Evolutionary conservation across 139 green algal species (phyloP), one percentile per base, ranked within the genome.

Genomic region (Pycnococcus provasolii): DNA sequence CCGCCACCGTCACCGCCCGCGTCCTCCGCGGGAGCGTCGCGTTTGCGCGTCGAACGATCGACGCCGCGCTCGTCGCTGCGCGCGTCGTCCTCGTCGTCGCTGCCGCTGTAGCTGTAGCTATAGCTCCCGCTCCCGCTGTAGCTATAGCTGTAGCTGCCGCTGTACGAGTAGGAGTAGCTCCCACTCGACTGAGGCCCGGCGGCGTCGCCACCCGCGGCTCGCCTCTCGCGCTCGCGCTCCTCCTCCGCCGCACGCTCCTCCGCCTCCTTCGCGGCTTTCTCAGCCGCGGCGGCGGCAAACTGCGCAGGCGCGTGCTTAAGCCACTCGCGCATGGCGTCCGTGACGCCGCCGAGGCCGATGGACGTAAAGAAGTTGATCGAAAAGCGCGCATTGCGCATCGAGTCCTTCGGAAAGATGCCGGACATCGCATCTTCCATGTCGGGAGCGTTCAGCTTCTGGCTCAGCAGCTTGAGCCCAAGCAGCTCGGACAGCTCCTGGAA

Each of bases 311-410:
- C 76, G 45, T 85, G 75, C 54, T 88, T 89, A 13, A 94, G 78
- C 58, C 85, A 42, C 59, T 89, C 89, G 50, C 93, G 88, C 84
- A 95, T 86, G 53, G 66, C 62, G 70, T 97, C 93, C 1, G 94
- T 99, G 13, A 99, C 78, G 48, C 88, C 90, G 26, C 93, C 93
- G 61, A 99, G 86, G 40, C 93, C 93, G 72, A 98, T 97, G 47
- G 87, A 95, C 13, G 91, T 97, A 84, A 98, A 99, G 79, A 97
- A 99, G 83, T 99, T 99, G 87, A 99, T 99, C 75, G 86, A 68
- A 80, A 99, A 99, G 63, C 94, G 83, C 83, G 95, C 90, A 84
- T 97, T 90, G 53, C 79, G 77, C n/a, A 84, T 72, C 13, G 70
- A 77, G 77, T 90, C 85, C 53, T 83, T 83, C 13, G 94, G 94